Conservation (phyloP, 257 asterid species). For the Petunia axillaris region DNA sequence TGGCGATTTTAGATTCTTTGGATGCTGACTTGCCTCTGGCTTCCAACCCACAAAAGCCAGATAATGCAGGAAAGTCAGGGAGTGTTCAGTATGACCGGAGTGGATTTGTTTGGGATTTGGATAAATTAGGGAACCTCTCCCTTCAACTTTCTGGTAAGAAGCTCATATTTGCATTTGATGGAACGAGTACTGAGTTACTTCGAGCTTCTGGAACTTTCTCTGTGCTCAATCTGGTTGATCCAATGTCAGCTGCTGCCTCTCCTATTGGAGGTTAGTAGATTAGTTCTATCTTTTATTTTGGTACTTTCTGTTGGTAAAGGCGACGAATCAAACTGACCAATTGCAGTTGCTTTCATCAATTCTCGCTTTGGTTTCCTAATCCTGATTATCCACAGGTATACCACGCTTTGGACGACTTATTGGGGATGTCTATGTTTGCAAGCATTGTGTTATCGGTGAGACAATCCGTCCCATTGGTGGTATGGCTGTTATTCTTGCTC, state of each 20-base stretch:
- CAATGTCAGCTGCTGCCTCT: conserved; percentile 98
- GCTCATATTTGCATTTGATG: conserved; percentile 96
- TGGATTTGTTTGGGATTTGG: conserved; percentile 98
- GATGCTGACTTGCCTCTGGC: conserved; percentile 74
- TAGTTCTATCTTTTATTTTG: conserved; percentile 20
- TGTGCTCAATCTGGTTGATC: conserved; percentile 97
- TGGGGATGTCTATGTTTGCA: conserved; percentile 89
- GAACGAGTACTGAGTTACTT: conserved; percentile 84
- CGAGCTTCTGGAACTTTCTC: conserved; percentile 87
- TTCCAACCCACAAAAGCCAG: conserved; percentile 73
- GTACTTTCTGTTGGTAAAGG: not conserved
- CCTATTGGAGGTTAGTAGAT: conserved; percentile 91
- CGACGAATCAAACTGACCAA: conserved; percentile 7
- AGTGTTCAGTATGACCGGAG: conserved; percentile 77
- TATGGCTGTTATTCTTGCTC: conserved; percentile 92
- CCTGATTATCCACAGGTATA: conserved; percentile 62
- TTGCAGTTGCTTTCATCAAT: conserved; percentile 20
- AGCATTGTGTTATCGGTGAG: conserved; percentile 91
- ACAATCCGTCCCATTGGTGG: conserved; percentile 95
- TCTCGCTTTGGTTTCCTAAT: conserved; percentile 33
- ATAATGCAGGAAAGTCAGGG: conserved; percentile 71
- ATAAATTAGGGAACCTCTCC: conserved; percentile 78
- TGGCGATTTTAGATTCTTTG: conserved; percentile 97
- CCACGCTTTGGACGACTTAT: conserved; percentile 97
- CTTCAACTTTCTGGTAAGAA: conserved; percentile 90